phyloP scores from a whole-genome alignment of 2,329 filamentous ascomycete species.

The Onygena corvina region DNA sequence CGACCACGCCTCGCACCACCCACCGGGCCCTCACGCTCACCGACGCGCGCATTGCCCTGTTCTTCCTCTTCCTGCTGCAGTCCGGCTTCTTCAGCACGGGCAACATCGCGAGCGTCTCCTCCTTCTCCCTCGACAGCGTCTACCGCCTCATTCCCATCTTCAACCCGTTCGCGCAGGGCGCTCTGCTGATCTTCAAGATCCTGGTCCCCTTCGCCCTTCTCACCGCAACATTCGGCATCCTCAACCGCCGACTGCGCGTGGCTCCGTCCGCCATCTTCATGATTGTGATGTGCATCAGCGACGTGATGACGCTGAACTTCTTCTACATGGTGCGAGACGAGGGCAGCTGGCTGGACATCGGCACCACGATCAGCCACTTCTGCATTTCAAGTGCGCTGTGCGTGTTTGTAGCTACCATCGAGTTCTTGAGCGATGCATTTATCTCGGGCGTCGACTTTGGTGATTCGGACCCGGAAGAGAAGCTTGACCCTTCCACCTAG shows the following conservation, averaged over 20 bases:
- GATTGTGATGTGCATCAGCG: constrained; percentile 81
- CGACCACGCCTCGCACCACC: constrained; percentile 19
- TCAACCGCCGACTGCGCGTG: constrained; percentile 73
- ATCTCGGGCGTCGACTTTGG: constrained; percentile 61
- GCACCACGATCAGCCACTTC: constrained; percentile 92
- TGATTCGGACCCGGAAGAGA: neutral
- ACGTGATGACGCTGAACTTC: constrained; percentile 87
- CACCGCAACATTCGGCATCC: constrained; percentile 82
- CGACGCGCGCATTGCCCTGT: constrained; percentile 80
- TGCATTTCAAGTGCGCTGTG: constrained; percentile 80
- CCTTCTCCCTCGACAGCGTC: constrained; percentile 87
- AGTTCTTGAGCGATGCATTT: constrained; percentile 73
- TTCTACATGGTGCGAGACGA: constrained; percentile 97
- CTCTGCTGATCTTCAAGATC: constrained; percentile 75
- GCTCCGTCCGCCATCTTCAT: constrained; percentile 86
- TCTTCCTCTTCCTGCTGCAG: constrained; percentile 90
- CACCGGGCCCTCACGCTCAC: constrained; percentile 62
- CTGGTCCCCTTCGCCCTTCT: constrained; percentile 88
- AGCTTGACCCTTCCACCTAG: neutral
- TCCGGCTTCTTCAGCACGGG: constrained; percentile 95
- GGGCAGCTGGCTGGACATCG: constrained; percentile 94
- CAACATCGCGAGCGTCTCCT: constrained; percentile 86
- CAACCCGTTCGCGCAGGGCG: constrained; percentile 82
- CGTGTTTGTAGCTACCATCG: constrained; percentile 78
- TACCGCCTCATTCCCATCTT: constrained; percentile 79